Percentiles rank a stretch among this genome's conserved stretches.
Conservation (phyloP, 176 grass and related monocot genomes). For the Triticum monococcum region DNA sequence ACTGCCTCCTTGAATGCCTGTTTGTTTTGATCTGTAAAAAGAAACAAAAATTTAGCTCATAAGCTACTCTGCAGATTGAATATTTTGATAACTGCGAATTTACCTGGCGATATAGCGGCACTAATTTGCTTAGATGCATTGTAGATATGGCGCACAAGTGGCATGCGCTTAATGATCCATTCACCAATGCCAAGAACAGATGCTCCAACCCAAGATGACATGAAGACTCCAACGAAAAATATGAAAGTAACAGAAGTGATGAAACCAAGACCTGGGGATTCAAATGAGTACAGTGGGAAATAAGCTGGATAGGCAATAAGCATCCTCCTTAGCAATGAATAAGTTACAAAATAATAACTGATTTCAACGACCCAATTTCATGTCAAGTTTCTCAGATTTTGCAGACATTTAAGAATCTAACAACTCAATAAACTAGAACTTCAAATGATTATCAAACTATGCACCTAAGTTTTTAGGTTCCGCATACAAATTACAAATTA, state of each 20-base stretch:
- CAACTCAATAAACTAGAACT: background rate
- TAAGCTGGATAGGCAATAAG: background rate
- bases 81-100: background rate
- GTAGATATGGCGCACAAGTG: constrained; percentile 97
- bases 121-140: constrained; percentile 99
- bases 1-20: constrained; percentile 98
- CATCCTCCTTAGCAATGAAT: background rate
- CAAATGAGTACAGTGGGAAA: background rate
- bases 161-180: constrained; percentile 99
- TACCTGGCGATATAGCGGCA: constrained; percentile 96
- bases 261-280: constrained; percentile 81
- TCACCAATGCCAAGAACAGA: constrained; percentile 93
- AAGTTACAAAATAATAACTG: constrained; percentile 14
- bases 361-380: background rate
- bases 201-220: constrained; percentile 98
- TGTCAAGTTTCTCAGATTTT: background rate
- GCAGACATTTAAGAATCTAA: background rate
- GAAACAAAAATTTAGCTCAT: constrained; percentile 19
- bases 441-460: background rate
- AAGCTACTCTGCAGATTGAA: background rate
- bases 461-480: background rate
- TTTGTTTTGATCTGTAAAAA: constrained; percentile 88
- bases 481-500: background rate
- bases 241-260: constrained; percentile 94
- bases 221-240: constrained; percentile 89